Conservation (phyloP, 108 stramenopile species). For the Nitzschia putrida region DNA sequence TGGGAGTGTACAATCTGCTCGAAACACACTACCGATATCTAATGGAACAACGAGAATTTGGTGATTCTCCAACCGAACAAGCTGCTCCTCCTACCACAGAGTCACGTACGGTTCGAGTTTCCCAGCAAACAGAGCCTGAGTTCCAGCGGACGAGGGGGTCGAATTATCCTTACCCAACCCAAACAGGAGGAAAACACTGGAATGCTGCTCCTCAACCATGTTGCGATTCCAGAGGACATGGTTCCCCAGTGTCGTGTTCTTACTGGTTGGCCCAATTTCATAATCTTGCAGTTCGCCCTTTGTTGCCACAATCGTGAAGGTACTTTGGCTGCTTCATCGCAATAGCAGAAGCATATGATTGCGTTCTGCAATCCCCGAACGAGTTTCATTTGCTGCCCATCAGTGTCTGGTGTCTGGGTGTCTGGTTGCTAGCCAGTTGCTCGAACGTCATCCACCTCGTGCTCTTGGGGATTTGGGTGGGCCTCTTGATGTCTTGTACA, state of each 20-base stretch:
- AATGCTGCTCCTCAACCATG: not conserved
- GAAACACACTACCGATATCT: constrained; percentile 50
- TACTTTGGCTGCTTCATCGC: too few relatives aligned
- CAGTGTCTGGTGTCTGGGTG: constrained; percentile 48
- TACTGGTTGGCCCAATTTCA: constrained; percentile 70
- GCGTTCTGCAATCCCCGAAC: constrained; percentile 40
- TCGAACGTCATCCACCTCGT: constrained; percentile 51
- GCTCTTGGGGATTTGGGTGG: constrained; percentile 25
- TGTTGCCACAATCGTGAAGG: too few relatives aligned
- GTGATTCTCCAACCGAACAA: not conserved
- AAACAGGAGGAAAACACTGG: constrained; percentile 3
- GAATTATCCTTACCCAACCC: constrained; percentile 43
- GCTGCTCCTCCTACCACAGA: not conserved
- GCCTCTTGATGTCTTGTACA: too few relatives aligned
- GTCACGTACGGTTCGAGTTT: constrained; percentile 3
- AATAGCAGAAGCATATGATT: too few relatives aligned
- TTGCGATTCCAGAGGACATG: constrained; percentile 45
- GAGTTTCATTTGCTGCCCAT: constrained; percentile 19
- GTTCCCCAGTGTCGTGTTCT: constrained; percentile 71
- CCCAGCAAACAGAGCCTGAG: constrained; percentile 5
- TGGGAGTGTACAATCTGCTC: constrained; percentile 48
- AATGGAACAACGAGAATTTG: constrained; percentile 25
- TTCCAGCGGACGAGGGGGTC: constrained; percentile 42
- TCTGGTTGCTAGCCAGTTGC: constrained; percentile 44
- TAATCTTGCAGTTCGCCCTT: constrained; percentile 52